Evolutionary conservation across 2,329 filamentous ascomycete species (phyloP).

Genomic region (Cryphonectria japonica): DNA sequence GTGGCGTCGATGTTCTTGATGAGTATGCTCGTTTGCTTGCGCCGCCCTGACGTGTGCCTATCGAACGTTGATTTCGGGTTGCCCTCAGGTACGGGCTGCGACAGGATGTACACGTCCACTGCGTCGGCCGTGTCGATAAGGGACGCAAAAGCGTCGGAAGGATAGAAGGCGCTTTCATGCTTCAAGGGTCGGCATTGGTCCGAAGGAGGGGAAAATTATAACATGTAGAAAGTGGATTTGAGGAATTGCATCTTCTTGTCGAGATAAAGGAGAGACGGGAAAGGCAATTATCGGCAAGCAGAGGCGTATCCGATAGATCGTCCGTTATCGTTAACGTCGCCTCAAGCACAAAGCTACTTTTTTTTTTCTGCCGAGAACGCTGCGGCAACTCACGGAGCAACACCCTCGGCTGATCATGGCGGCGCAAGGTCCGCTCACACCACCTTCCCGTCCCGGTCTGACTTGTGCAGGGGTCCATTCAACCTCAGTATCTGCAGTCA

Average conservation of each 20-base stretch:
- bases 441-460: constrained; percentile 3
- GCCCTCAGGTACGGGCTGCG: constrained; percentile 14
- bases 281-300: background rate
- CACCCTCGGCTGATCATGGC: background rate
- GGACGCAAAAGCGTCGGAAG: constrained; percentile 23
- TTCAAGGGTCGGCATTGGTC: constrained; percentile 14
- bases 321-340: background rate
- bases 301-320: background rate
- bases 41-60: constrained; percentile 1
- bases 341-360: background rate
- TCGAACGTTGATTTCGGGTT: background rate
- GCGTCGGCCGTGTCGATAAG: constrained; percentile 18
- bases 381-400: background rate
- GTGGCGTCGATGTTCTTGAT: constrained; percentile 11
- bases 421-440: background rate
- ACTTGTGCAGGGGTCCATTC: background rate
- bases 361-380: constrained; percentile 4
- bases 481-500: background rate
- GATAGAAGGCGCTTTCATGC: constrained; percentile 28
- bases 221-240: background rate
- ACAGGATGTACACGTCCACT: constrained; percentile 28
- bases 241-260: background rate
- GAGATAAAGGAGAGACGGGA: background rate
- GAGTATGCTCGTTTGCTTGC: constrained; percentile 19
- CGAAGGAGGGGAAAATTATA: background rate